phyloP scores from a whole-genome alignment of 1,284 basidiomycete species.

The Leucoagaricus sp. region DNA sequence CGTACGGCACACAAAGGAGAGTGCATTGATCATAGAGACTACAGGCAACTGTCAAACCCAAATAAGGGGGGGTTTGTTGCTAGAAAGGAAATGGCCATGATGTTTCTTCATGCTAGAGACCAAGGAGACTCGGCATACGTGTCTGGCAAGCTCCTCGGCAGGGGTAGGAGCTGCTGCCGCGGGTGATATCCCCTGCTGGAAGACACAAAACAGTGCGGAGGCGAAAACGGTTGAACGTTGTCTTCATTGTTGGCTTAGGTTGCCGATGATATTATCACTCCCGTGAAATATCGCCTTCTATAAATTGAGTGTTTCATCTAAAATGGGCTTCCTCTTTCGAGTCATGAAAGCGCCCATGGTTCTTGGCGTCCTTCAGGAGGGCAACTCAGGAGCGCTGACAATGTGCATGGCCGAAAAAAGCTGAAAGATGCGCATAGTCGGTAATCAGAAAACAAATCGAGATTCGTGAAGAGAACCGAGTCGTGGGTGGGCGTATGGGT shows the following conservation, averaged over 20 bases:
- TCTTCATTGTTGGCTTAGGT: neutral
- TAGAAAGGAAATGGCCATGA: neutral
- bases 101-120: too few relatives aligned
- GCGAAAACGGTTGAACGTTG: neutral
- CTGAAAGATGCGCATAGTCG: neutral
- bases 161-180: neutral
- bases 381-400: neutral
- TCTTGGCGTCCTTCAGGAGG: neutral
- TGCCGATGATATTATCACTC: neutral
- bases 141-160: neutral
- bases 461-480: neutral
- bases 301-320: neutral
- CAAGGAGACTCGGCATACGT: too few relatives aligned
- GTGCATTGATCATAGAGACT: neutral
- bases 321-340: neutral
- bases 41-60: neutral
- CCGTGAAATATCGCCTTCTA: neutral
- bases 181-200: neutral
- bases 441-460: neutral
- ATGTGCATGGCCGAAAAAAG: neutral
- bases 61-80: neutral
- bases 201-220: neutral
- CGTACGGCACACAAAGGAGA: neutral
- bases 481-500: neutral
- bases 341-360: neutral